Evolutionary conservation across 1,139 yeast genomes (phyloP).

Genomic region (Kazachstania sp.): DNA sequence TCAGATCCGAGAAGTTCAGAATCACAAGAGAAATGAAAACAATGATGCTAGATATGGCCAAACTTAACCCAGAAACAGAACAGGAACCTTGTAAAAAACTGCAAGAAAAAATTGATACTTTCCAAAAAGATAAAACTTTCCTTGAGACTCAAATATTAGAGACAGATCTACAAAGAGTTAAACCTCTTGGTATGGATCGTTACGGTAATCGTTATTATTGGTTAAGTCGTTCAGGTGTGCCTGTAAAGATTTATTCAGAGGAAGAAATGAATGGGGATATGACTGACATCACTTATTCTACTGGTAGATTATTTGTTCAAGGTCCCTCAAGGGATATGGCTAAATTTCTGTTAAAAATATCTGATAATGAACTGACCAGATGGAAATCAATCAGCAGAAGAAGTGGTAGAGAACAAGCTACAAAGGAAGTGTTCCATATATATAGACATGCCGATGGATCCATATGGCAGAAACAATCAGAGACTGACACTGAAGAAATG

Average conservation of each 20-base stretch:
- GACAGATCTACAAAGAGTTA: constrained; percentile 70
- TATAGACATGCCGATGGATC: constrained; percentile 13
- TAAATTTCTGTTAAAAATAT: constrained; percentile 35
- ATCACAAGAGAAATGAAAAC: constrained; percentile 37
- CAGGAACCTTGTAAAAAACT: constrained; percentile 32
- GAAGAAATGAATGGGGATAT: constrained; percentile 17
- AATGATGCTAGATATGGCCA: constrained; percentile 8
- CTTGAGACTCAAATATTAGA: constrained; percentile 54
- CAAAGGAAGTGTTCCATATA: constrained; percentile 21
- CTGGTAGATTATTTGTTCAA: constrained; percentile 90
- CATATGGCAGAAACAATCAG: constrained; percentile 16
- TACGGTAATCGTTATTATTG: constrained; percentile 88
- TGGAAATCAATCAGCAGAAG: constrained; percentile 30
- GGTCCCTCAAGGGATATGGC: constrained; percentile 75
- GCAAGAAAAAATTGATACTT: constrained; percentile 33
- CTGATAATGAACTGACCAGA: constrained; percentile 30
- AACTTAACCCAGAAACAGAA: constrained; percentile 49
- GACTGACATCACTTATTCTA: constrained; percentile 28
- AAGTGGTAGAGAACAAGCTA: constrained; percentile 22
- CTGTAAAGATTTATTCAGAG: constrained; percentile 43
- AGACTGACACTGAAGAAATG: constrained; percentile 14
- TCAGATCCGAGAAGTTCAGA: constrained; percentile 30
- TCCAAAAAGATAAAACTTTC: constrained; percentile 40
- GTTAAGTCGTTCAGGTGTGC: constrained; percentile 83
- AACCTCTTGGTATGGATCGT: constrained; percentile 74